Base-by-base conservation (phyloP, 31 red algal species). In the Odonthalia washingtoniensis region DNA sequence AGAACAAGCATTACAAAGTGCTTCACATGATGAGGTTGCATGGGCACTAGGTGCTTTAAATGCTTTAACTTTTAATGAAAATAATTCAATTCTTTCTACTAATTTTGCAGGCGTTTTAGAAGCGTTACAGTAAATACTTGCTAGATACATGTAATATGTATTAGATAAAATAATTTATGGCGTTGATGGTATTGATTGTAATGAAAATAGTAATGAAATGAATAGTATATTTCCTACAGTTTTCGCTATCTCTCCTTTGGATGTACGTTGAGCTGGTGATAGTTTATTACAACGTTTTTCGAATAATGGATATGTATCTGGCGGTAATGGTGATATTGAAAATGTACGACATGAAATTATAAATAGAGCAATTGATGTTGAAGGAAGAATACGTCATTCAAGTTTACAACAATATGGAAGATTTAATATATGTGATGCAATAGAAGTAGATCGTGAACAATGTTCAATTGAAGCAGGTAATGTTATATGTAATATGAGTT, bases 21-120 rank as follows among this genome's bases (percentile, higher is more conserved):
- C n/a, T n/a, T n/a, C n/a, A n/a, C 90, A 90, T 35, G 96, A 95
- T 49, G 94, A 96, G 37, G 84, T 96, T 9, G 86, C 82, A 33
- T 98, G 96, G 96, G 96, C 90, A 0, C 45, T 98, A 33, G 89
- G 83, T 45, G 92, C 93, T 3, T 62, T 95, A 18, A 96, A 94
- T 46, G 89, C 90, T 3, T 82, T 95, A 27, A 90, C 95, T 32
- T 88, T 83, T 64, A 86, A 92, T 40, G 31, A 53, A 28, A 75
- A 90, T 21, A 88, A 90, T 44, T 49, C 90, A 34, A 72, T 98
- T 45, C 66, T 84, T 30, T 76, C 87, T 14, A 63, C 85, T 30
- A 85, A 90, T 28, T 98, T 92, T 76, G 93, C 96, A 17, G 90
- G 84, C 65, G 79, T 98, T 2, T 77, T 98, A 4, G 93, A 98